These are phyloP conservation scores for Coemansia sp. DNA, from an alignment of 192 early-diverging fungal species.

Conservation along the genomic window DNA sequence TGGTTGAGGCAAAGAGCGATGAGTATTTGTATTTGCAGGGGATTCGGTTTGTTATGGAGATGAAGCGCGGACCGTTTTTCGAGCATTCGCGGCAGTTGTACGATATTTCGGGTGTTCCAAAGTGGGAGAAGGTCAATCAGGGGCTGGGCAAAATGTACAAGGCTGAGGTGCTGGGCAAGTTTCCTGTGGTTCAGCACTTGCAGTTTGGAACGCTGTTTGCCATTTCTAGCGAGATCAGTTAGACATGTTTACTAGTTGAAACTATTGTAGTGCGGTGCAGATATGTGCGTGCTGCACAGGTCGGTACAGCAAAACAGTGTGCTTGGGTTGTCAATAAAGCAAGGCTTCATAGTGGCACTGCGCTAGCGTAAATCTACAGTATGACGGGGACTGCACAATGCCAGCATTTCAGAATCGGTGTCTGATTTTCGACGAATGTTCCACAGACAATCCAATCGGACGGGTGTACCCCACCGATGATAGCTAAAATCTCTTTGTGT, in stretches of 20 bases:
- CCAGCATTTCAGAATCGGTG: not conserved
- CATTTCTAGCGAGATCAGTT: not conserved
- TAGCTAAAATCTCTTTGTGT: not conserved
- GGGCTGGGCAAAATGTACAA: constrained; percentile 78
- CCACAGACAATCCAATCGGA: not conserved
- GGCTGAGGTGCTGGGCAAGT: constrained; percentile 71
- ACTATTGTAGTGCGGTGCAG: not conserved
- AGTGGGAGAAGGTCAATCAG: constrained; percentile 73
- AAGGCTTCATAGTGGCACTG: not conserved
- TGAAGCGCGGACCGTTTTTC: constrained; percentile 71
- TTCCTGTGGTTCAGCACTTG: constrained; percentile 81
- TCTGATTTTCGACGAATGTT: constrained; percentile 1
- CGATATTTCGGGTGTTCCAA: constrained; percentile 72
- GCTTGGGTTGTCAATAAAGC: not conserved
- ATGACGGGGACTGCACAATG: not conserved
- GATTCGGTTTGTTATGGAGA: constrained; percentile 75
- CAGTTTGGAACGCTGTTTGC: constrained; percentile 61
- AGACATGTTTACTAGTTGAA: not conserved
- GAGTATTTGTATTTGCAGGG: constrained; percentile 88
- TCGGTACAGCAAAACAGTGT: not conserved
- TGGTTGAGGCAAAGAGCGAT: constrained; percentile 59
- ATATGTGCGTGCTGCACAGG: not conserved
- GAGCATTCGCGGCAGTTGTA: constrained; percentile 78
- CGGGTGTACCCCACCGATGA: constrained; percentile 8
- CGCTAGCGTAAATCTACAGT: not conserved